phyloP scores from a whole-genome alignment of 1,284 basidiomycete species.

The Austroboletus niveus region DNA sequence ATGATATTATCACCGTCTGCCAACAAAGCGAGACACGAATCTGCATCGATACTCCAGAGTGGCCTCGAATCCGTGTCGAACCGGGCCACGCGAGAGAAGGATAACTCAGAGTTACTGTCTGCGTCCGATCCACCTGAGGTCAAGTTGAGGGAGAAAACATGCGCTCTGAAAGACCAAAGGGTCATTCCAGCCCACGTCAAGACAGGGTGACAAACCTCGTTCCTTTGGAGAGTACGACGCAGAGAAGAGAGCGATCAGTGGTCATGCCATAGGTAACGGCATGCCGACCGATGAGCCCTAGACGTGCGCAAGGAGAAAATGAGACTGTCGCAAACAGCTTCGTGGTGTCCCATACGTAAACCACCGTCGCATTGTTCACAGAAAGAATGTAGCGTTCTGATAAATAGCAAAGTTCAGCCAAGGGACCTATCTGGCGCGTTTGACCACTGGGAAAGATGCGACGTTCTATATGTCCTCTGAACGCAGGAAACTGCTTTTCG shows the following conservation, averaged over 20 bases:
- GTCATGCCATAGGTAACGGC: constrained; percentile 2
- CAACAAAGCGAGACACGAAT: constrained; percentile 13
- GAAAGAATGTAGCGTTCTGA: constrained; percentile 19
- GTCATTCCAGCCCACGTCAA: background rate
- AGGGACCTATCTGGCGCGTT: background rate
- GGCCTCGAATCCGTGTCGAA: background rate
- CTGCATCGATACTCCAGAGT: constrained; percentile 13
- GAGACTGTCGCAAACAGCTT: background rate
- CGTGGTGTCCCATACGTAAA: constrained; percentile 13
- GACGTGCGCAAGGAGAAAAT: constrained; percentile 2
- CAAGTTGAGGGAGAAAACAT: constrained; percentile 8
- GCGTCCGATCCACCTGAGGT: background rate
- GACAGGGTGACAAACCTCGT: constrained; percentile 4
- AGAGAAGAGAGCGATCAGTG: constrained; percentile 9
- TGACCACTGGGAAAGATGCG: background rate
- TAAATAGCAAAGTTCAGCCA: constrained; percentile 9
- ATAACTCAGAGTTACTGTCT: background rate
- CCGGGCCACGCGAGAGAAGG: constrained; percentile 5
- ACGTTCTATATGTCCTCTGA: background rate
- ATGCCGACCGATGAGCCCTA: constrained; percentile 5
- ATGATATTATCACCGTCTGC: background rate
- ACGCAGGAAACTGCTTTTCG: constrained; percentile 7
- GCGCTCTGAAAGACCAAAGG: constrained; percentile 2
- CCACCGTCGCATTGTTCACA: constrained; percentile 6
- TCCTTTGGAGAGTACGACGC: background rate